phyloP scores from a whole-genome alignment of 805 yeast genomes.

The Ogataea polymorpha region DNA sequence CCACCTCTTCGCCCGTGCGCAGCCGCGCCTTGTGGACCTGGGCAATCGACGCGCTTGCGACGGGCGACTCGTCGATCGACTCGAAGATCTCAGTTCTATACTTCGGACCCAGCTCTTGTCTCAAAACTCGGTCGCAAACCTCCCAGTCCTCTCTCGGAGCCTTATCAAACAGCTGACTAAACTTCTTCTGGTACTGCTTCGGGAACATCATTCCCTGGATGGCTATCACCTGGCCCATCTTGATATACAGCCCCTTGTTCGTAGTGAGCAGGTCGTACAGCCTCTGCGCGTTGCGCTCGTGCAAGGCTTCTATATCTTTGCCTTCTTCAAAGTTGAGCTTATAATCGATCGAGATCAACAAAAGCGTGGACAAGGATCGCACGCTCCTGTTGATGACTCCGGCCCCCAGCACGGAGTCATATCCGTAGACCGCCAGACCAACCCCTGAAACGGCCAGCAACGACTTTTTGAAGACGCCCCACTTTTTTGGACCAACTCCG shows the following conservation, averaged over 20 bases:
- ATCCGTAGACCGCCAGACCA: conserved; percentile 22
- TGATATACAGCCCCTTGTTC: conserved; percentile 66
- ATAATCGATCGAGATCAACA: conserved; percentile 58
- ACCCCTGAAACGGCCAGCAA: conserved; percentile 14
- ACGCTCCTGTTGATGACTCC: conserved; percentile 51
- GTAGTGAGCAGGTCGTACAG: conserved; percentile 41
- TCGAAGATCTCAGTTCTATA: conserved; percentile 40
- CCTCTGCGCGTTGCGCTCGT: conserved; percentile 54
- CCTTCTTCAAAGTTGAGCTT: conserved; percentile 47
- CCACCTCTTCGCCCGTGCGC: conserved; percentile 49
- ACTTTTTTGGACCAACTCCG: background rate
- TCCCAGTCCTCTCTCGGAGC: conserved; percentile 63
- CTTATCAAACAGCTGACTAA: conserved; percentile 57
- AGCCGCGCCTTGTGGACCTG: conserved; percentile 61
- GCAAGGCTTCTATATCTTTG: conserved; percentile 50
- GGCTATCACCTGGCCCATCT: conserved; percentile 77
- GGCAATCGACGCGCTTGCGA: conserved; percentile 75
- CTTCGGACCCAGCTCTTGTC: conserved; percentile 39
- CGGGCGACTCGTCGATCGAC: conserved; percentile 50
- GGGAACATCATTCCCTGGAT: conserved; percentile 72
- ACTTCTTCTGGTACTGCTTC: conserved; percentile 53
- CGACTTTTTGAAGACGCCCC: conserved; percentile 2
- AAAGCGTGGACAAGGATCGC: conserved; percentile 46
- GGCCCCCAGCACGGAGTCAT: conserved; percentile 38
- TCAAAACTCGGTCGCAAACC: conserved; percentile 39